A percentile compares a stretch with the other conserved stretches of the same genome.
These are phyloP conservation scores for Synchytrium microbalum DNA, from an alignment of 371 early-diverging fungal species.

Conservation along the genomic window DNA sequence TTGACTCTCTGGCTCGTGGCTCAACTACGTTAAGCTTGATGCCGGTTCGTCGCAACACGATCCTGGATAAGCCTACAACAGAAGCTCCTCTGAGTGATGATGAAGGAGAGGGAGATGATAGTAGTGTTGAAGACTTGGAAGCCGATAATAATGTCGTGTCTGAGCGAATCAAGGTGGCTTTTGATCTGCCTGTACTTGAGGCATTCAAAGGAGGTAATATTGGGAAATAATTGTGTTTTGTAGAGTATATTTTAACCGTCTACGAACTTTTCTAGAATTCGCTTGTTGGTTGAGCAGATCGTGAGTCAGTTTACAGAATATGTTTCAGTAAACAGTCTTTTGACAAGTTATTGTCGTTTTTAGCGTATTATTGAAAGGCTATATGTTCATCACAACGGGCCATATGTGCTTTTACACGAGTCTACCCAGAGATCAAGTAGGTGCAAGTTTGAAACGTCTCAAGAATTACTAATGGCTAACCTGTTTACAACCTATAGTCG, in stretches of 20 bases:
- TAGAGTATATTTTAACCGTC: neutral
- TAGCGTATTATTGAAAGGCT: conserved; percentile 61
- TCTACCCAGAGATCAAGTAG: conserved; percentile 47
- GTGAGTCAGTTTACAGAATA: too few relatives aligned
- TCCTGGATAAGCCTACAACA: neutral
- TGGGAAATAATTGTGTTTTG: neutral
- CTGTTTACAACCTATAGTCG: neutral
- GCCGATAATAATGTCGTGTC: conserved; percentile 26
- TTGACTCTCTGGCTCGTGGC: neutral
- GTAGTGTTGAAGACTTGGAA: neutral
- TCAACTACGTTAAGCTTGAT: neutral
- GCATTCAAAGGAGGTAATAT: conserved; percentile 42
- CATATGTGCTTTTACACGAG: conserved; percentile 67
- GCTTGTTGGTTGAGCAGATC: conserved; percentile 63
- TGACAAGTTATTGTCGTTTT: too few relatives aligned
- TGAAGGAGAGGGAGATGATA: neutral
- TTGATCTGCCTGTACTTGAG: conserved; percentile 51
- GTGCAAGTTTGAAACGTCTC: neutral
- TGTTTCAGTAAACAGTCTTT: too few relatives aligned
- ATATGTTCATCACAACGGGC: conserved; percentile 58
- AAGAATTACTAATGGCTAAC: neutral
- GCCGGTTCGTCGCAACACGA: neutral
- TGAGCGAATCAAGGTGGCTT: conserved; percentile 52
- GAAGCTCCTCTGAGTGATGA: neutral
- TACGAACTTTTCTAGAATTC: conserved; percentile 43